Conservation (phyloP, 1,284 basidiomycete species). For the Malassezia yamatoensis region DNA sequence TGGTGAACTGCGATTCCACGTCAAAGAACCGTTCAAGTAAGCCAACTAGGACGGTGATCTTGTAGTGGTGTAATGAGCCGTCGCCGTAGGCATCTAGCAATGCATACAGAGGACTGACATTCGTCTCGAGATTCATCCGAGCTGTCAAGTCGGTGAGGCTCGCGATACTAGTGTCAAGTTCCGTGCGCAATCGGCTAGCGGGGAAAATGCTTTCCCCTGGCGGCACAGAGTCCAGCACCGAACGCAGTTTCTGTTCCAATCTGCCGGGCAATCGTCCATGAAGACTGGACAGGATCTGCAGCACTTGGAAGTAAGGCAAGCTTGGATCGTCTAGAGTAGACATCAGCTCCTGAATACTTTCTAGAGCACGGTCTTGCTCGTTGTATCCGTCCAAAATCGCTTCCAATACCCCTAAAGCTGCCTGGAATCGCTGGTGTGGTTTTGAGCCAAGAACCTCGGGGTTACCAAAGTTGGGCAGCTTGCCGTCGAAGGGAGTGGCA, state of each 20-base stretch:
- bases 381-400: slow-evolving; percentile 58
- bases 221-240: slow-evolving; percentile 66
- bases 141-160: slow-evolving; percentile 15
- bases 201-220: slow-evolving; percentile 73
- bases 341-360: slow-evolving; percentile 71
- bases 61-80: slow-evolving; percentile 75
- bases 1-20: slow-evolving; percentile 86
- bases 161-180: slow-evolving; percentile 51
- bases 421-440: slow-evolving; percentile 74
- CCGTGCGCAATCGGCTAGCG: slow-evolving; percentile 66
- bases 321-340: slow-evolving; percentile 68
- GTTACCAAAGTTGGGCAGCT: slow-evolving; percentile 57
- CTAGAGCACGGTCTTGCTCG: slow-evolving; percentile 53
- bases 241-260: slow-evolving; percentile 68
- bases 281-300: slow-evolving; percentile 73
- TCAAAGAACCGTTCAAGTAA: slow-evolving; percentile 66
- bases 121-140: slow-evolving; percentile 48
- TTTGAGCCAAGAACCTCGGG: slow-evolving; percentile 81
- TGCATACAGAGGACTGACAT: slow-evolving; percentile 63
- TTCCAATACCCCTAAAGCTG: slow-evolving; percentile 68
- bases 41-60: slow-evolving; percentile 63
- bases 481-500: slow-evolving; percentile 92
- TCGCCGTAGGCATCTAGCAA: slow-evolving; percentile 67
- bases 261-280: slow-evolving; percentile 78
- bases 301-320: slow-evolving; percentile 78